Evolutionary conservation across 2,329 filamentous ascomycete species (phyloP).

Genomic region (Scolecobasidium constrictum): DNA sequence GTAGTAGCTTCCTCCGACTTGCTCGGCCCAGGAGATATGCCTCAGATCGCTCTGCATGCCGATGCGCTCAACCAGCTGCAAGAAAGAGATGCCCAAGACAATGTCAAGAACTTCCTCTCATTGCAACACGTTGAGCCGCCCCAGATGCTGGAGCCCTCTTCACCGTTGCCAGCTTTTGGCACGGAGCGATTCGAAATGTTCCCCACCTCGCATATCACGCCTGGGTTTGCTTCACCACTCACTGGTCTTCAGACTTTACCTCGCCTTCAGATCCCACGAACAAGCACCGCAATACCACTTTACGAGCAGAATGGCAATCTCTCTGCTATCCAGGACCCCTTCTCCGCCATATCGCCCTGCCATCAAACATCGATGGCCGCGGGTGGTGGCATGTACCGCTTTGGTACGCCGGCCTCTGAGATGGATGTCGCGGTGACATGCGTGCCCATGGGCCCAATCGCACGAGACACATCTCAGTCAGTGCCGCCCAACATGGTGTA

Average conservation of each 20-base stretch:
- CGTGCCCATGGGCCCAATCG: slow-evolving; percentile 58
- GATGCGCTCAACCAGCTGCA: slow-evolving; percentile 59
- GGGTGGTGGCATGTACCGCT: slow-evolving; percentile 49
- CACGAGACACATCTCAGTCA: slow-evolving; percentile 74
- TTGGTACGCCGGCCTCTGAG: slow-evolving; percentile 81
- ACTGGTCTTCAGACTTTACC: slow-evolving; percentile 45
- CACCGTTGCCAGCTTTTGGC: slow-evolving; percentile 30
- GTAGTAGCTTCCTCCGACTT: slow-evolving; percentile 87
- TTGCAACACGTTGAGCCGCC: slow-evolving; percentile 61
- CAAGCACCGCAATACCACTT: slow-evolving; percentile 19
- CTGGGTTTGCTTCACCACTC: slow-evolving; percentile 32
- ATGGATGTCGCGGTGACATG: slow-evolving; percentile 78
- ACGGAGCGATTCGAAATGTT: slow-evolving; percentile 39
- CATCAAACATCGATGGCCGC: slow-evolving; percentile 14
- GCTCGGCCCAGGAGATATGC: slow-evolving; percentile 57
- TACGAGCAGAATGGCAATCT: slow-evolving; percentile 27
- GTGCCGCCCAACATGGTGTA: slow-evolving; percentile 92
- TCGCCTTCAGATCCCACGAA: slow-evolving; percentile 43
- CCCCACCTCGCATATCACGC: slow-evolving; percentile 27
- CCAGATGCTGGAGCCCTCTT: slow-evolving; percentile 38
- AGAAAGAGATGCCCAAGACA: slow-evolving; percentile 76
- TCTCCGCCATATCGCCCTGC: slow-evolving; percentile 34
- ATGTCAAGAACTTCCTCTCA: slow-evolving; percentile 79
- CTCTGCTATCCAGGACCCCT: slow-evolving; percentile 18
- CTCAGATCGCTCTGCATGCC: slow-evolving; percentile 60